Evolutionary conservation across 2,329 filamentous ascomycete genomes (phyloP).

Genomic region (Septoria petroselini): DNA sequence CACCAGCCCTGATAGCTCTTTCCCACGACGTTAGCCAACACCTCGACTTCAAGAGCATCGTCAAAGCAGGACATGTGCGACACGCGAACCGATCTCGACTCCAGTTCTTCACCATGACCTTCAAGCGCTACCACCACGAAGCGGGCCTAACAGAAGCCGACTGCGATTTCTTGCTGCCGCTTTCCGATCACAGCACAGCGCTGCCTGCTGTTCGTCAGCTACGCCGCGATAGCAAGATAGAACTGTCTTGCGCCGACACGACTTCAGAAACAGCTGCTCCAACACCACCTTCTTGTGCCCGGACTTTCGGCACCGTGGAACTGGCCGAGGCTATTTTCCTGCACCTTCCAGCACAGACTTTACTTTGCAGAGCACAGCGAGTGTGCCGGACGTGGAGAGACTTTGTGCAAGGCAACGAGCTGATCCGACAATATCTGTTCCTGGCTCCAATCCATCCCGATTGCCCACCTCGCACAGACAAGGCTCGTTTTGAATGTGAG

Average conservation of each 20-base stretch:
- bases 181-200: background rate
- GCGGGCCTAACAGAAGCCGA: conserved; percentile 1
- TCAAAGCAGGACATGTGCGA: no score
- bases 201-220: background rate
- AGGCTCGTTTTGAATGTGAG: no score
- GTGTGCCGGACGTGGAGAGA: conserved; percentile 13
- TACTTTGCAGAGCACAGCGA: conserved; percentile 10
- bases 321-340: conserved; percentile 13
- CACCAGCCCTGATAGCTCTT: no score
- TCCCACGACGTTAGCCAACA: no score
- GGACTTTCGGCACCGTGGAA: conserved; percentile 12
- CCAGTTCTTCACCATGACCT: conserved; percentile 2
- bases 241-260: no score
- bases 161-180: conserved; percentile 1
- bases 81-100: background rate
- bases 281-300: background rate
- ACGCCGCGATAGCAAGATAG: no score
- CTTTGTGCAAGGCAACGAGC: background rate
- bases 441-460: background rate
- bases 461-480: background rate
- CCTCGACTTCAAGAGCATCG: no score
- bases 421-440: conserved; percentile 6
- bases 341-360: conserved; percentile 7
- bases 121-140: conserved; percentile 10
- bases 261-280: no score